Conservation (phyloP, 176 grass and related monocot species). For the Aegilops sharonensis region DNA sequence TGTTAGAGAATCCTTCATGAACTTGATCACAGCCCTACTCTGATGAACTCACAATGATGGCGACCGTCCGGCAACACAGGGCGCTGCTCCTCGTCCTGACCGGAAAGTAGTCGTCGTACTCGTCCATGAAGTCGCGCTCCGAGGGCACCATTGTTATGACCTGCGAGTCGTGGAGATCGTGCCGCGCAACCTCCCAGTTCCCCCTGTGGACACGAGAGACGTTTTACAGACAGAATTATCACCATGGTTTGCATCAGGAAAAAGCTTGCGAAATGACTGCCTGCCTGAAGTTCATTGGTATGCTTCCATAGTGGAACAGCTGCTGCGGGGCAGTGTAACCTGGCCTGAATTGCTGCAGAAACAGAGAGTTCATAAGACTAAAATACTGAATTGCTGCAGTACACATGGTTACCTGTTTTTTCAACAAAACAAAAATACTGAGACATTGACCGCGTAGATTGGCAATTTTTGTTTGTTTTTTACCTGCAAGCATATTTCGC, state of each 20-base stretch:
- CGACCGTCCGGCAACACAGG: conserved; percentile 60
- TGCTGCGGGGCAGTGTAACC: conserved; percentile 78
- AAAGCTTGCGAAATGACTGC: conserved; percentile 23
- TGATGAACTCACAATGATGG: conserved; percentile 56
- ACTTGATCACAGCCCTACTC: too few relatives aligned
- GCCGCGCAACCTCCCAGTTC: conserved; percentile 70
- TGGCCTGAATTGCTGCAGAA: conserved; percentile 85
- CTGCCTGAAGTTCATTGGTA: conserved; percentile 98
- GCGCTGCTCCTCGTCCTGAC: conserved; percentile 50
- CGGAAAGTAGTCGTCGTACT: conserved; percentile 55
- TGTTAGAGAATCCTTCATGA: background rate
- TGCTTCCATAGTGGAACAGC: conserved; percentile 81
- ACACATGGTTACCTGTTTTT: background rate
- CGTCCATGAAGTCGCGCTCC: conserved; percentile 37
- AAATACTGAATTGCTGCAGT: conserved; percentile 65
- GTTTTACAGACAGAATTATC: background rate
- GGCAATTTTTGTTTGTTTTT: background rate
- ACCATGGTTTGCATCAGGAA: conserved; percentile 11
- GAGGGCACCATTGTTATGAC: conserved; percentile 84
- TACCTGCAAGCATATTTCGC: conserved; percentile 98
- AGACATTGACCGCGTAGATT: background rate
- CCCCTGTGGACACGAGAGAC: conserved; percentile 40
- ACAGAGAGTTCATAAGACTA: conserved; percentile 6
- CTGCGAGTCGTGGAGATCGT: conserved; percentile 65
- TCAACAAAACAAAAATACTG: background rate